Base-by-base conservation (phyloP, 1,284 basidiomycete species). In the Rhodofomes roseus region DNA sequence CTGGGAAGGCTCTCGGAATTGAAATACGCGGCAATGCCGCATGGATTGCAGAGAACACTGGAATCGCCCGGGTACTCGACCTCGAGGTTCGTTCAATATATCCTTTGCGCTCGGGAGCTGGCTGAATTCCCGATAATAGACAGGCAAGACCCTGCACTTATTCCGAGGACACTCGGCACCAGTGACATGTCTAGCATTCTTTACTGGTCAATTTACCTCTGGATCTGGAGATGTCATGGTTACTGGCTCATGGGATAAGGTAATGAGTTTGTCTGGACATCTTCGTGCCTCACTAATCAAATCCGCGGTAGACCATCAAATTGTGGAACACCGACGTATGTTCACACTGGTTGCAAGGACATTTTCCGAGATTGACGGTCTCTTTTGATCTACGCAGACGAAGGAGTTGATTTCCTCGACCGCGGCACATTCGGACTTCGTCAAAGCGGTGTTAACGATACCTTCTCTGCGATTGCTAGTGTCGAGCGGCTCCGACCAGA, bases 191-290 rank as follows among this genome's bases (percentile, higher is more conserved):
- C 75, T 98, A 29, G 84, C 85, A 4, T 85, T 96, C 67, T 83
- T 76, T 62, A 78, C 83, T 57, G 76, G 66, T 51, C 60, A 55
- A 3, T 58, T 58, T n/a, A 67, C 68, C 27, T 65, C 76, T 27
- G 75, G 74, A 23, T 76, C 79, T 58, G 72, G 69, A 48, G 76
- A 78, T 61, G 72, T 88, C 7, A 74, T 97, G 39, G 81, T 96
- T 62, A 93, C 92, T 44, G 93, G 91, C 22, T 94, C 94, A 44
- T 97, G 95, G 95, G 95, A 97, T 72, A 88, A 90, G 74, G 90
- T 85, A 66, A 59, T 70, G 44, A 22, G 66, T 22, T 3, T 27
- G 57, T 22, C 37, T 56, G 37, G 48, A 39, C 7, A 16, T 6
- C 20, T 22, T 44, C 43, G n/a, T n/a, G 39, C 16, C 29, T 14